A percentile compares a stretch with the other conserved stretches of the same genome.
Evolutionary conservation across 305 asterid genomes (phyloP).

Genomic region (Striga hermonthica): DNA sequence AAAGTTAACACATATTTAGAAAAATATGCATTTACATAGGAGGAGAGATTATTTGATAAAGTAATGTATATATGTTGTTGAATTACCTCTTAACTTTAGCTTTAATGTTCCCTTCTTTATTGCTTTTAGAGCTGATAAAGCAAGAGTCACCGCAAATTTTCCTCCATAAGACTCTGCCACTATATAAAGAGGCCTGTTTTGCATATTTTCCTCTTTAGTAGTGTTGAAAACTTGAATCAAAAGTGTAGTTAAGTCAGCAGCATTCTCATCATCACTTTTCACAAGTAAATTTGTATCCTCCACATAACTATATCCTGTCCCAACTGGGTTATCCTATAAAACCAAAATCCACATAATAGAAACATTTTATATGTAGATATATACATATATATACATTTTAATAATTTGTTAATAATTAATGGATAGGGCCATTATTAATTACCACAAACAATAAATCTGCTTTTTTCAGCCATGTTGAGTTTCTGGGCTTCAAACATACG

Average conservation of each 20-base stretch:
- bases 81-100: conserved; percentile 58
- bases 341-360: not conserved
- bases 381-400: not conserved
- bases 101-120: conserved; percentile 50
- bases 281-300: conserved; percentile 52
- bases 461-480: conserved; percentile 66
- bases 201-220: conserved; percentile 38
- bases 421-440: conserved; percentile 6
- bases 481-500: conserved; percentile 55
- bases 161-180: conserved; percentile 92
- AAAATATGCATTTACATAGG: no score
- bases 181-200: conserved; percentile 32
- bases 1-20: no score
- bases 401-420: not conserved
- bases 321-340: conserved; percentile 75
- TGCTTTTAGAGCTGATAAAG: conserved; percentile 57
- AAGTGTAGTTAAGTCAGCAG: conserved; percentile 62
- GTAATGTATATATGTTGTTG: not conserved
- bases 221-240: conserved; percentile 52
- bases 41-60: not conserved
- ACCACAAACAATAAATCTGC: conserved; percentile 86
- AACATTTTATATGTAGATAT: not conserved
- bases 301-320: conserved; percentile 73
- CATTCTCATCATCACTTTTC: conserved; percentile 66
- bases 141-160: conserved; percentile 72